Evolutionary conservation across 2,329 filamentous ascomycete species (phyloP).

Genomic region (Emericellopsis cladophorae): DNA sequence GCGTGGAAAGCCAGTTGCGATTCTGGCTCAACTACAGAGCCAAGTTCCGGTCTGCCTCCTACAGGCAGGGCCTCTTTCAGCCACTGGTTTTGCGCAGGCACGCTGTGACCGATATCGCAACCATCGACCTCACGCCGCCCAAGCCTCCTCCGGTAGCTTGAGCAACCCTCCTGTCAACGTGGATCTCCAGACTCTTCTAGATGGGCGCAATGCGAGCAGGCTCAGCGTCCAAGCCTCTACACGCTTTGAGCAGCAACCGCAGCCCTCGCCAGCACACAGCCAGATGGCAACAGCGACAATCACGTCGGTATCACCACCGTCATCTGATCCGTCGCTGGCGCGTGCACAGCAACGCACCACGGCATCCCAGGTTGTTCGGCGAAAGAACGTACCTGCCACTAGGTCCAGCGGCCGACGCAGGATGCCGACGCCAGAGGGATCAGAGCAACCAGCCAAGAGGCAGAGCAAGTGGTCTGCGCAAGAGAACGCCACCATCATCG

Average conservation of each 20-base stretch:
- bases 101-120: constrained; percentile 14
- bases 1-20: constrained; percentile 12
- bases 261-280: neutral
- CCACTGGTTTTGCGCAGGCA: constrained; percentile 9
- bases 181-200: neutral
- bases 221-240: no score
- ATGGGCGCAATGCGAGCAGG: no score
- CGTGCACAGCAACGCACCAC: constrained; percentile 2
- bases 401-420: constrained; percentile 17
- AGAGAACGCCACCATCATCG: constrained; percentile 88
- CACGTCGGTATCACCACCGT: constrained; percentile 1
- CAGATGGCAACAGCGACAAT: no score
- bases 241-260: neutral
- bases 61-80: constrained; percentile 22
- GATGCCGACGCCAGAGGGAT: constrained; percentile 30
- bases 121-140: constrained; percentile 6
- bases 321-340: neutral
- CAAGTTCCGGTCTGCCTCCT: constrained; percentile 26
- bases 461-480: constrained; percentile 95
- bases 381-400: constrained; percentile 17
- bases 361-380: constrained; percentile 9
- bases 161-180: neutral
- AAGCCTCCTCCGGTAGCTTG: neutral
- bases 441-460: constrained; percentile 71
- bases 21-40: constrained; percentile 29